Base-by-base conservation (phyloP, 2,329 filamentous ascomycete genomes). In the Hypoxylon sp. region DNA sequence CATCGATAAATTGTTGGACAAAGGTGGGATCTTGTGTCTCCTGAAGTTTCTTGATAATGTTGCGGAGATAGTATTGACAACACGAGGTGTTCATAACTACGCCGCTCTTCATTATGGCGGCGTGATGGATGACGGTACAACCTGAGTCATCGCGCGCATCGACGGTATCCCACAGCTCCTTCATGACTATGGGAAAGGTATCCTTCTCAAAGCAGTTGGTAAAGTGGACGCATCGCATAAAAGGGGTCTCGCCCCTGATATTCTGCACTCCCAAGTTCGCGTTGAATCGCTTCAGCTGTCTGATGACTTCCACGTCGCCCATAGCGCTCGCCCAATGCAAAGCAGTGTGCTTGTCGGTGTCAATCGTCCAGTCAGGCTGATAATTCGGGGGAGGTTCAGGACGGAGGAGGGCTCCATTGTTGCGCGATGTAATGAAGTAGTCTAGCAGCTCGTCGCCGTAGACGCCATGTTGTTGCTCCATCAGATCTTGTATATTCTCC, bases 311-410 rank as follows among this genome's bases (percentile, higher is more conserved):
- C 29, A 97, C 84, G 71, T 98, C 96, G 63, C 96, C 96, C 95
- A 99, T 99, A 23, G 96, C 93, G 56, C 93, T 94, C 16, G 94
- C 96, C 96, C 96, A 99, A 77, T 99, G 96, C 70, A 99, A 86
- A 5, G 95, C 94, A 2, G 94, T 97, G 75, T 98, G 94, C 8
- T 91, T 90, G 73, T 97, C 94, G 45, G 94, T 91, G 77, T 99
- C 96, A 68, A 99, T 97, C n/a, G 90, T 85, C 78, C 93, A 92
- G 78, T 99, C 91, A 5, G 96, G 90, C 75, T 97, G 90, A 74
- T 97, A 97, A 76, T 93, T 91, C 32, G 89, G 83, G 0, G 96
- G 96, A 2, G 95, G 94, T 65, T 93, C 88, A 1, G 94, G 94
- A 57, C 84, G 88, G 72, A 81, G 88, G 74, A 90, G 88, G 19